Evolutionary conservation across 306 rosid genomes (phyloP).

Genomic region (Delonix regia): DNA sequence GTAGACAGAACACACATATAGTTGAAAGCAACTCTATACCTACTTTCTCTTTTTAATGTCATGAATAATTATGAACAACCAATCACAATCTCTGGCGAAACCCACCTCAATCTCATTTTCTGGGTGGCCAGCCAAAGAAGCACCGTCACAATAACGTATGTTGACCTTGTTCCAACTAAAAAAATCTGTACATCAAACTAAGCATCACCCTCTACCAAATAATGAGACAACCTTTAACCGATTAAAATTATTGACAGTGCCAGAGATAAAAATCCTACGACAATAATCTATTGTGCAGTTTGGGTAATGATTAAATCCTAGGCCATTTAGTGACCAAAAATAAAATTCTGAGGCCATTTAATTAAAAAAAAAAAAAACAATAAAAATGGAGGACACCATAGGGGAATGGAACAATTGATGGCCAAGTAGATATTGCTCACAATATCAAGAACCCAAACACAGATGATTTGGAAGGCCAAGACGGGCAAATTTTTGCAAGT

Average conservation of each 20-base stretch:
- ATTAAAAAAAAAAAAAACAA: slow-evolving; percentile 3
- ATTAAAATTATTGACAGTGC: neutral
- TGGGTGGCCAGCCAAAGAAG: slow-evolving; percentile 83
- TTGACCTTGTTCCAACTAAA: slow-evolving; percentile 93
- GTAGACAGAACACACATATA: slow-evolving; percentile 15
- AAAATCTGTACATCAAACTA: slow-evolving; percentile 51
- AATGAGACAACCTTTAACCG: neutral
- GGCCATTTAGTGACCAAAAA: neutral
- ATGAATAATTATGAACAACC: neutral
- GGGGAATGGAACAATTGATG: neutral
- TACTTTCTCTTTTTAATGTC: neutral
- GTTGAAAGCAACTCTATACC: neutral
- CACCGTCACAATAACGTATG: slow-evolving; percentile 92
- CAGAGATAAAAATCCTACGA: neutral
- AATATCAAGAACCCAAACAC: neutral
- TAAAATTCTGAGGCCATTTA: too few relatives aligned
- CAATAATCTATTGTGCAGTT: neutral
- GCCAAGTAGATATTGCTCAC: neutral
- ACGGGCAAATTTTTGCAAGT: neutral
- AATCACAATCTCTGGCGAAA: neutral
- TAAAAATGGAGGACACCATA: neutral
- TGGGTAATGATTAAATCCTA: slow-evolving; percentile 7
- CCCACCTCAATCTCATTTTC: slow-evolving; percentile 63
- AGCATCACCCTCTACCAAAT: slow-evolving; percentile 33
- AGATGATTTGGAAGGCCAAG: neutral